These are phyloP conservation scores for Xylaria sp. DNA, from an alignment of 2,329 filamentous ascomycete genomes.

Conservation along the genomic window DNA sequence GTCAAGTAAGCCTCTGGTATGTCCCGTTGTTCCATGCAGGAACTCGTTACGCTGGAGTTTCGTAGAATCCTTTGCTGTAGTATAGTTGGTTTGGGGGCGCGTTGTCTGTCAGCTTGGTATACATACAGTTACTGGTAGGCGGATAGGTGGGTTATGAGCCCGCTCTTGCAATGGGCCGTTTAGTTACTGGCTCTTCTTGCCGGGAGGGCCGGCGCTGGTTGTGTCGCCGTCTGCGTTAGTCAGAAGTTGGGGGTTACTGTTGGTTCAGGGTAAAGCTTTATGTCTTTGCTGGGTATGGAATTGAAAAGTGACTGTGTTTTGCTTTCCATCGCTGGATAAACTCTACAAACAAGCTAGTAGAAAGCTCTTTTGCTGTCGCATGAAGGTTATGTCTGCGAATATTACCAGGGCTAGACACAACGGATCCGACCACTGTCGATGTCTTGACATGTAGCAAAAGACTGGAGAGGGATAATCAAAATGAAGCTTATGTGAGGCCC, in stretches of 20 bases:
- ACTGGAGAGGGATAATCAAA: background rate
- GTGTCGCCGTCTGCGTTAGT: background rate
- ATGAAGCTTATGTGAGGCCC: background rate
- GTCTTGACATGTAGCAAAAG: background rate
- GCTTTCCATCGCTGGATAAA: background rate
- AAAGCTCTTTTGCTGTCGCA: background rate
- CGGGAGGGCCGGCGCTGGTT: conserved; percentile 5
- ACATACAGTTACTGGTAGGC: background rate
- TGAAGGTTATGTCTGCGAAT: background rate
- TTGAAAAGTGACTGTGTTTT: background rate
- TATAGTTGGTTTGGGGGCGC: background rate
- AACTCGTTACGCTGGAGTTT: conserved; percentile 12
- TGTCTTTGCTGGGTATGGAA: background rate
- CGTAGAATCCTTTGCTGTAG: background rate
- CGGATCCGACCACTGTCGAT: background rate
- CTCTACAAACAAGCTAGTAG: background rate
- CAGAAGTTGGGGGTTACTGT: too few species aligned
- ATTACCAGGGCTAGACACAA: background rate
- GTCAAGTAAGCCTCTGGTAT: conserved; percentile 6
- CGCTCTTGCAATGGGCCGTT: too few species aligned
- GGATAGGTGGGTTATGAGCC: background rate
- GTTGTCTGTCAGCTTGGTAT: background rate
- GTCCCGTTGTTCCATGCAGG: conserved; percentile 17
- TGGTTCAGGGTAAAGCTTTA: too few species aligned
- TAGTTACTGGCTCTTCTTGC: background rate